Base-by-base conservation (phyloP, 2,329 filamentous ascomycete genomes). In the Aspergillus sp. region DNA sequence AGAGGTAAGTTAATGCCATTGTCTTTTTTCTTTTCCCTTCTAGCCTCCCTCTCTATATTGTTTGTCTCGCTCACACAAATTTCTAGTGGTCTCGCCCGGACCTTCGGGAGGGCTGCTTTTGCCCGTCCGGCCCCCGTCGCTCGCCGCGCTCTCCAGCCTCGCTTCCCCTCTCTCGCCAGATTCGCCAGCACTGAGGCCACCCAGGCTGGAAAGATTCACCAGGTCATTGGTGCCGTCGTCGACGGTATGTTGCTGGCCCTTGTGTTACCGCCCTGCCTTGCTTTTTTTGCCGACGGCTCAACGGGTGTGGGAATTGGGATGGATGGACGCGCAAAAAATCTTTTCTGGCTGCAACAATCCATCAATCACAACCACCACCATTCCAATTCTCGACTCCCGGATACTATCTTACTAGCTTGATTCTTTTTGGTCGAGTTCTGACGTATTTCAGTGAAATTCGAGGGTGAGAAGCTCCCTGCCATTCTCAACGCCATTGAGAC, bases 161-260 rank as follows among this genome's bases (percentile, higher is more conserved):
- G 77, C 68, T 69, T 77, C 51, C 80, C 81, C 57, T 78, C 79
- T 57, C 68, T 84, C 55, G 75, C 82, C 62, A 76, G 83, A 62
- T 82, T 80, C 68, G 82, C 83, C 63, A 80, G 75, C 67, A 78
- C 80, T 59, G 77, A 81, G 59, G 66, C 76, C 49, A 63, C 67
- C 49, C 72, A 73, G 60, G 71, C 78, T 71, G 84, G 84, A 69
- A 84, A 80, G 74, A 78, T 83, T 69, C 77, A 82, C 71, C 77
- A 90, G 79, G 90, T 96, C 75, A 96, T 96, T 78, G 90, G 93
- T 87, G 91, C 93, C 79, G 90, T 97, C 73, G 93, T 97, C 67
- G 93, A 97, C 79, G 90, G 89, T 95, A 80, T 79, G 87, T 70
- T 45, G 49, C 51, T 46, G 43, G 50, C 52, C 59, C 56, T 56